Base-by-base conservation (phyloP, 2,329 filamentous ascomycete genomes). In the Aspergillus sp. region DNA sequence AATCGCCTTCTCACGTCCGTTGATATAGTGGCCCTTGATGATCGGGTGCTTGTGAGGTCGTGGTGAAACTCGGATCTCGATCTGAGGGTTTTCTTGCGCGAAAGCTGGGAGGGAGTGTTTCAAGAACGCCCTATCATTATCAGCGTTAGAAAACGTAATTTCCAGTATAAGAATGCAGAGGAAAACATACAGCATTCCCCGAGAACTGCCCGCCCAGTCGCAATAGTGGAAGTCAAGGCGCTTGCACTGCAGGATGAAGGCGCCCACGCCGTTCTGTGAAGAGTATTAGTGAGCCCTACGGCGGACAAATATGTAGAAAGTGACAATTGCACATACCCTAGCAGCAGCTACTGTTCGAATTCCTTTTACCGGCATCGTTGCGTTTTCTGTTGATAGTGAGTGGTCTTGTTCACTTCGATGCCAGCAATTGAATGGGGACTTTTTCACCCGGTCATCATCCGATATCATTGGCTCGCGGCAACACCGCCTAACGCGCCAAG, bases 171-270 rank as follows among this genome's bases (percentile, higher is more conserved):
- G 25, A 17, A 23, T 6, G 37, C 6, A 19, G 60, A 50, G 25
- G 59, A 11, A 41, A 45, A 72, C 84, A 63, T 82, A 95, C 90
- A 96, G 95, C 92, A 98, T 97, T 72, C 95, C 95, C 70, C 81
- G 87, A 39, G 93, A 98, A 76, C 91, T 96, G 62, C 93, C 95
- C 57, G 90, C 91, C 86, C 90, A 93, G 83, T 98, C 92, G 82
- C 95, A 98, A 81, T 96, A 99, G 80, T 96, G 90, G 72, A 99
- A 91, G 76, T 96, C 91, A 75, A 99, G 82, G 73, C 89, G 90
- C 82, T 91, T 96, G 87, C 95, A 99, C 81, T 96, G 93, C 58
- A 97, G 86, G 77, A 99, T 91, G 82, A 98, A 98, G 74, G 93
- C 90, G 70, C 93, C 93, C 66, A 98, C 84, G 83, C 95, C 95